These are phyloP conservation scores for Xanthoceras sorbifolium DNA, from an alignment of 345 rosid species.

Conservation along the genomic window DNA sequence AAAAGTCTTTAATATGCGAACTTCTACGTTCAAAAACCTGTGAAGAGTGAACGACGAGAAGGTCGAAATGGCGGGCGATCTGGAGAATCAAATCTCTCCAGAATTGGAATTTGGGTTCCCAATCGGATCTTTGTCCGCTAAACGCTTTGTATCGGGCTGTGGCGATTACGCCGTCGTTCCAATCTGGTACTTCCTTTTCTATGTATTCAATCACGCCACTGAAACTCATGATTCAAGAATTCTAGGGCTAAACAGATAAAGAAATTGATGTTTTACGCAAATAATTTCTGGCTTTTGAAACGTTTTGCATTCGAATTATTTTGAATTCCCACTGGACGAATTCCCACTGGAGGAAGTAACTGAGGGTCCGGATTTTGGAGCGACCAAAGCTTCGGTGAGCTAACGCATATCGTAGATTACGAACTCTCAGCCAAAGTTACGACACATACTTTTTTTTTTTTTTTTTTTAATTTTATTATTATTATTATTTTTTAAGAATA, in stretches of 20 bases:
- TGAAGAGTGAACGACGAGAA: slow-evolving; percentile 52
- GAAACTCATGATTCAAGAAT: slow-evolving; percentile 41
- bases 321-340: slow-evolving; percentile 1
- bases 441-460: too few species aligned
- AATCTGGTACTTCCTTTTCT: slow-evolving; percentile 66
- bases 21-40: slow-evolving; percentile 48
- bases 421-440: too few species aligned
- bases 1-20: not conserved
- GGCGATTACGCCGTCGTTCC: slow-evolving; percentile 77
- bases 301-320: not conserved
- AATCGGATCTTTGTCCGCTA: slow-evolving; percentile 88
- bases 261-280: not conserved
- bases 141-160: slow-evolving; percentile 87
- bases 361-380: not conserved
- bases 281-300: not conserved
- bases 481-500: too few species aligned
- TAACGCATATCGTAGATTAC: too few species aligned
- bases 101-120: slow-evolving; percentile 71
- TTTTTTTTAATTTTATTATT: too few species aligned
- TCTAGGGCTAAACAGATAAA: not conserved
- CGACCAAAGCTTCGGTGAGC: not conserved
- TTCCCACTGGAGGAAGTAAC: not conserved
- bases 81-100: slow-evolving; percentile 77
- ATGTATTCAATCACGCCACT: slow-evolving; percentile 49
- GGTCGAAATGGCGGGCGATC: slow-evolving; percentile 54